Evolutionary conservation across 139 green algal species (phyloP), one percentile per base, ranked within the genome.

Genomic region (Tetradesmus lagerheimii): DNA sequence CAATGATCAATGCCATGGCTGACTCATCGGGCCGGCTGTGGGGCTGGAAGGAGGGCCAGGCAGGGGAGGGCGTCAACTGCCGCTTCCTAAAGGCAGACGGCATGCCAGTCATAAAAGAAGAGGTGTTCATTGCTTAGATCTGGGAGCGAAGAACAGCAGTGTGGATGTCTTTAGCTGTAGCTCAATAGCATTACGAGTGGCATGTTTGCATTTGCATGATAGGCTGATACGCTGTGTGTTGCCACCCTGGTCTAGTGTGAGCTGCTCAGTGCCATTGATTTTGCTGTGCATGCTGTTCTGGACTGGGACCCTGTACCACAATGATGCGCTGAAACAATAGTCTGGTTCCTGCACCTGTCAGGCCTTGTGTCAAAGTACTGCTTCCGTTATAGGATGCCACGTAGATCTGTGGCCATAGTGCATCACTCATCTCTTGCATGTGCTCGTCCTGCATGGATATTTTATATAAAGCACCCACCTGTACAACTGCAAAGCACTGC

Each of bases 1-100:
- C 14, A 20, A 64, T 35, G 9, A 38, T 66, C 25, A 84, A 84
- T 31, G 53, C 37, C 50, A 45, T 67, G 37, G 20, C 20, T n/a
- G 80, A 86, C 45, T 27, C n/a, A 38, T 62, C 16, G 18, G 80
- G 80, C 14, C n/a, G 71, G 71, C 71, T 79, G n/a, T 79, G 71
- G 71, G 71, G 71, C n/a, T 79, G 71, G 71, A 38, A 79, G 71
- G n/a, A 79, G n/a, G 67, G 67, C 67, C n/a, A 41, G 67, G 71
- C 71, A 79, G 71, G 71, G 18, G 71, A 37, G n/a, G 71, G n/a
- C 71, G 27, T 38, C n/a, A 38, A 37, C n/a, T 37, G 31, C 31
- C 31, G 71, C 71, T 41, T 38, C 71, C 27, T 38, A 0, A 79
- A 37, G 71, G 31, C 71, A 41, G 31, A 71, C 23, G 57, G 57